Percentiles rank a stretch among this genome's conserved stretches.
Conservation (phyloP, 352 stramenopile genomes). For the Pythium insidiosum region DNA sequence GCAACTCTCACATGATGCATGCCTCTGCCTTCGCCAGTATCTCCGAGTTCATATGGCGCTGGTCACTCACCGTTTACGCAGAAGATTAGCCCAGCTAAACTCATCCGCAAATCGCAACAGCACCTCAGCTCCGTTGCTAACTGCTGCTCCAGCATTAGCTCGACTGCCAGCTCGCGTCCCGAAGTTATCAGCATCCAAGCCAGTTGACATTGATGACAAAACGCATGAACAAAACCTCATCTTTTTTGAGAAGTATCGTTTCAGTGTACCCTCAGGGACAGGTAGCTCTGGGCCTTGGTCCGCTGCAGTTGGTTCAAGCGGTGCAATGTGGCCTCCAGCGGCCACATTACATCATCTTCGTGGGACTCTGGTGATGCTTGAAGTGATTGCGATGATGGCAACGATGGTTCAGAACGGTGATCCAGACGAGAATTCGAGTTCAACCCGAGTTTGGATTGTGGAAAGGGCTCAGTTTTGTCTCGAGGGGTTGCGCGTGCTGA, state of each 20-base stretch:
- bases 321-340: conserved; percentile 61
- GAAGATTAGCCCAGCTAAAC: conserved; percentile 52
- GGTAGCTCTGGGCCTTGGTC: conserved; percentile 55
- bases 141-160: conserved; percentile 37
- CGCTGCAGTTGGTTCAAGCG: conserved; percentile 33
- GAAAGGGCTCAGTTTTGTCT: conserved; percentile 78
- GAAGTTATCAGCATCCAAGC: conserved; percentile 69
- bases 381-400: conserved; percentile 67
- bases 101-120: conserved; percentile 42
- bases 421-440: conserved; percentile 38
- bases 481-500: conserved; percentile 66
- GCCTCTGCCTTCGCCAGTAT: conserved; percentile 78
- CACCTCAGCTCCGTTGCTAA: conserved; percentile 30
- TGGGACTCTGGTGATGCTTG: conserved; percentile 67
- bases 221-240: conserved; percentile 73
- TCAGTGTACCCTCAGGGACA: conserved; percentile 37
- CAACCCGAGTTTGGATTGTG: conserved; percentile 60
- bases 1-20: conserved; percentile 77
- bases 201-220: conserved; percentile 82
- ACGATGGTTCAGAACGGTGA: conserved; percentile 46
- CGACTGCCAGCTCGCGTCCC: conserved; percentile 58
- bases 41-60: conserved; percentile 75
- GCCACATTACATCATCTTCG: conserved; percentile 69
- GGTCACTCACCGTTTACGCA: conserved; percentile 54
- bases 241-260: conserved; percentile 81